Evolutionary conservation across 331 rosid genomes (phyloP).

Genomic region (Ulmus americana): DNA sequence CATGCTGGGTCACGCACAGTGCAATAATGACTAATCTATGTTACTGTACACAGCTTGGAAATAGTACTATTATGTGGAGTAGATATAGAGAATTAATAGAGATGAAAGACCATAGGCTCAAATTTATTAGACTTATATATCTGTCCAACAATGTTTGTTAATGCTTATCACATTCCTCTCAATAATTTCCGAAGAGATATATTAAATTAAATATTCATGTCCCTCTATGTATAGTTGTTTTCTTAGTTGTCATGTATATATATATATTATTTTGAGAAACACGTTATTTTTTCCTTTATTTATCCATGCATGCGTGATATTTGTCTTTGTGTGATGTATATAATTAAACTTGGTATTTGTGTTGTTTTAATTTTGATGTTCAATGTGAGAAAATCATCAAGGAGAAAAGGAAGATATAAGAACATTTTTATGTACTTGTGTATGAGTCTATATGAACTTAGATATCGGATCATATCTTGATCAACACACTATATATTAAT

Average conservation of each 20-base stretch:
- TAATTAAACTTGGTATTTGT: neutral
- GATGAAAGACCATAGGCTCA: constrained; percentile 12
- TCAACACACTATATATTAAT: neutral
- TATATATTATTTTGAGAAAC: neutral
- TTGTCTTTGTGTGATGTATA: neutral
- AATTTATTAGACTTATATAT: constrained; percentile 9
- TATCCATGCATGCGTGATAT: neutral
- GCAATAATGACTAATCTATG: constrained; percentile 6
- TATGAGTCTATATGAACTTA: too few relatives aligned
- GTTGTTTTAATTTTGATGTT: neutral
- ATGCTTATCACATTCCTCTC: constrained; percentile 3
- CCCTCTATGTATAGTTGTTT: neutral
- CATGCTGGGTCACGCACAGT: constrained; percentile 39
- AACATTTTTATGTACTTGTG: too few relatives aligned
- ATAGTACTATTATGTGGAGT: too few relatives aligned
- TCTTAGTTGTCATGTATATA: constrained; percentile 1
- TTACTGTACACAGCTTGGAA: neutral
- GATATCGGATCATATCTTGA: too few relatives aligned
- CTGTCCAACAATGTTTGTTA: neutral
- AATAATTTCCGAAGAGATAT: constrained; percentile 14
- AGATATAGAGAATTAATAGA: neutral
- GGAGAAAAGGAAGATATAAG: too few relatives aligned
- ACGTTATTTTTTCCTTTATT: neutral
- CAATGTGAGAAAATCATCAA: too few relatives aligned
- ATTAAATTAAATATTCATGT: neutral